These are phyloP conservation scores for Metschnikowia reukaufii DNA, from an alignment of 805 yeast species.

Conservation along the genomic window DNA sequence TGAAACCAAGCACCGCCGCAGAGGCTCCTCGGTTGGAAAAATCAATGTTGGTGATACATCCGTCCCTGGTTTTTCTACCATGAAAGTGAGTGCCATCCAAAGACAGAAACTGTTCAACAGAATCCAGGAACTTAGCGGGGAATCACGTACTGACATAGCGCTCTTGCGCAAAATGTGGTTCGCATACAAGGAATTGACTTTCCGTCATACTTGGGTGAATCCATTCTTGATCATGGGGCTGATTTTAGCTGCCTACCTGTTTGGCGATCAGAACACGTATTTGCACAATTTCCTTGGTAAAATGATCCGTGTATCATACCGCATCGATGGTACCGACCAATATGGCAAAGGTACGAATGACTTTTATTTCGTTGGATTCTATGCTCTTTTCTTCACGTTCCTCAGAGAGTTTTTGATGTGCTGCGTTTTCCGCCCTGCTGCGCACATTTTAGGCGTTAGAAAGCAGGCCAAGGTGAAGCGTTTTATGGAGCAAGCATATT, in stretches of 20 bases:
- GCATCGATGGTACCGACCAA: slow-evolving; percentile 57
- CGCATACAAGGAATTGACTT: slow-evolving; percentile 57
- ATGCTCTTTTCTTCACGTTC: slow-evolving; percentile 87
- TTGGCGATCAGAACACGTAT: slow-evolving; percentile 57
- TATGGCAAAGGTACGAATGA: slow-evolving; percentile 91
- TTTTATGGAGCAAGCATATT: slow-evolving; percentile 91
- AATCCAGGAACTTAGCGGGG: slow-evolving; percentile 28
- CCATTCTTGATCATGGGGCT: slow-evolving; percentile 53
- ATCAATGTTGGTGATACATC: slow-evolving; percentile 72
- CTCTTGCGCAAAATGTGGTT: slow-evolving; percentile 55
- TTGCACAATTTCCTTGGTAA: slow-evolving; percentile 57
- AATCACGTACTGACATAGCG: slow-evolving; percentile 46
- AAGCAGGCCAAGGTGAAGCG: slow-evolving; percentile 63
- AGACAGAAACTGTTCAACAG: slow-evolving; percentile 36
- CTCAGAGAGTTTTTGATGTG: slow-evolving; percentile 91
- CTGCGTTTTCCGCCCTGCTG: slow-evolving; percentile 70
- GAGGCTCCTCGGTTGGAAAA: slow-evolving; percentile 74
- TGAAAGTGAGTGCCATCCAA: slow-evolving; percentile 48
- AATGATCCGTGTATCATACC: slow-evolving; percentile 67
- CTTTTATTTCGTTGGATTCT: slow-evolving; percentile 71
- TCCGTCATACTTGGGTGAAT: slow-evolving; percentile 69
- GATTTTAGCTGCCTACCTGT: slow-evolving; percentile 45
- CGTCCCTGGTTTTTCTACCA: slow-evolving; percentile 67
- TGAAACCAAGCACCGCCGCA: slow-evolving; percentile 27
- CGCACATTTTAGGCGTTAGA: slow-evolving; percentile 50